Evolutionary conservation across 2,329 filamentous ascomycete species (phyloP), one percentile per base, ranked within the genome.

Genomic region (Aspergillus tamarii): DNA sequence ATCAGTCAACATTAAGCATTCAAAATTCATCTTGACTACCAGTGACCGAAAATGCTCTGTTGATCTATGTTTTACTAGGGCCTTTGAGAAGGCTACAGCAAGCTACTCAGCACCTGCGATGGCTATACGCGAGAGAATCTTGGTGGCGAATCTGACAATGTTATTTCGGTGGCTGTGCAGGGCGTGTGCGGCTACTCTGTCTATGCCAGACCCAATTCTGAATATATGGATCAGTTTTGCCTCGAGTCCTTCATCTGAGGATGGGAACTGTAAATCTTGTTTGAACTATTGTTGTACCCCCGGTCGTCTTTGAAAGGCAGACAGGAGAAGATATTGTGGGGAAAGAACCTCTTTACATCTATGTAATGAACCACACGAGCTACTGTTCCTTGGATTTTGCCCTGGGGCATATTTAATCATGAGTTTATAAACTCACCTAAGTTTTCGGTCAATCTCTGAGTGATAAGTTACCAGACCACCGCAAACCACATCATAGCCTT

Each of bases 141-240:
- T 62, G 70, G 75, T 56, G 72, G 75, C 32, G 62, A 70, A 36
- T 36, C 14, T 36, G 34, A 1, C 34, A 3, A 7, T 48, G 48
- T 76, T 59, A 66, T 72, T 57, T 74, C 76, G 19, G 74, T 80
- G n/a, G 56, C 65, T 19, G 69, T 80, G 16, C 74, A 80, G 69
- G 77, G 78, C 23, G 70, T 69, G 32, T 81, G 75, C 67, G 80
- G 77, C 70, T 81, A 81, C 69, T 76, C 75, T 1, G 73, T 80
- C 53, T 81, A 79, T 61, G 75, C 76, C n/a, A 75, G 79, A 4
- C 64, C 61, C 11, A 65, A 73, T 39, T 66, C 64, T 23, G 74
- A 78, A 68, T 75, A 69, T 53, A 74, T 80, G 39, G 74, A 74
- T 43, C 77, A 81, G 67, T 81, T 78, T 66, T 77, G 77, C 55